These are phyloP conservation scores for Gaillardinia entomophila DNA, from an alignment of 805 yeast genomes.

Conservation along the genomic window DNA sequence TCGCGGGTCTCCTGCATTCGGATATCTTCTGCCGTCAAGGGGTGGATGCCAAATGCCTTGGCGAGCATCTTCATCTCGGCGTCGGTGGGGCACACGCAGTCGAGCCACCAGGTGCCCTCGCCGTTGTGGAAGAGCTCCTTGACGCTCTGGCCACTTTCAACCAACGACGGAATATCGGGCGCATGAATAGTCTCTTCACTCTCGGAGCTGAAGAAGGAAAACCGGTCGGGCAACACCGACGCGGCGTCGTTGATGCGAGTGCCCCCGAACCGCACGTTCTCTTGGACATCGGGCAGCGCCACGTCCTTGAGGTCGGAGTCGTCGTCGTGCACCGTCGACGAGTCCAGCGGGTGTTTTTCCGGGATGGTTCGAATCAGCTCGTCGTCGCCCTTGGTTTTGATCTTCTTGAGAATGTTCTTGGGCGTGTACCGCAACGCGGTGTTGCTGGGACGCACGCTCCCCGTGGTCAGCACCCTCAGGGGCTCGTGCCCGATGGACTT, in stretches of 20 bases:
- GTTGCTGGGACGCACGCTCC: slow-evolving; percentile 32
- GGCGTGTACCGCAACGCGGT: slow-evolving; percentile 67
- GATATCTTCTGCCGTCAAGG: slow-evolving; percentile 96
- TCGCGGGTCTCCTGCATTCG: slow-evolving; percentile 96
- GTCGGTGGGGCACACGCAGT: slow-evolving; percentile 90
- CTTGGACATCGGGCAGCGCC: slow-evolving; percentile 4
- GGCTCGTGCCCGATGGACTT: no score
- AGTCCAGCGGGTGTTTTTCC: slow-evolving; percentile 12
- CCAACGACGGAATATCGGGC: slow-evolving; percentile 74
- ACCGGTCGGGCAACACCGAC: slow-evolving; percentile 59
- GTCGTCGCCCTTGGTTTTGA: slow-evolving; percentile 1
- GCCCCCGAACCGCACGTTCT: slow-evolving; percentile 36
- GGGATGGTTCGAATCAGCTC: not conserved
- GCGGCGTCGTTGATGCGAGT: slow-evolving; percentile 23
- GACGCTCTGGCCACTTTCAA: slow-evolving; percentile 59
- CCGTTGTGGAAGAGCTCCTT: slow-evolving; percentile 65
- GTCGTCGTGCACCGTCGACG: slow-evolving; percentile 17
- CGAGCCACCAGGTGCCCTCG: slow-evolving; percentile 92
- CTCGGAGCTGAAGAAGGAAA: slow-evolving; percentile 76
- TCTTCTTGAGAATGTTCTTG: slow-evolving; percentile 21
- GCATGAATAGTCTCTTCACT: slow-evolving; percentile 86
- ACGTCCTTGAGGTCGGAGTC: slow-evolving; percentile 9
- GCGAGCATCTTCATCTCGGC: slow-evolving; percentile 88
- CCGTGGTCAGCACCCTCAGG: slow-evolving; percentile 15
- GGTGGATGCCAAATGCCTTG: slow-evolving; percentile 95